Percentiles rank a stretch among this genome's conserved stretches.
phyloP scores from a whole-genome alignment of 2,329 filamentous ascomycete genomes.

The Ophioceras dolichostomum region DNA sequence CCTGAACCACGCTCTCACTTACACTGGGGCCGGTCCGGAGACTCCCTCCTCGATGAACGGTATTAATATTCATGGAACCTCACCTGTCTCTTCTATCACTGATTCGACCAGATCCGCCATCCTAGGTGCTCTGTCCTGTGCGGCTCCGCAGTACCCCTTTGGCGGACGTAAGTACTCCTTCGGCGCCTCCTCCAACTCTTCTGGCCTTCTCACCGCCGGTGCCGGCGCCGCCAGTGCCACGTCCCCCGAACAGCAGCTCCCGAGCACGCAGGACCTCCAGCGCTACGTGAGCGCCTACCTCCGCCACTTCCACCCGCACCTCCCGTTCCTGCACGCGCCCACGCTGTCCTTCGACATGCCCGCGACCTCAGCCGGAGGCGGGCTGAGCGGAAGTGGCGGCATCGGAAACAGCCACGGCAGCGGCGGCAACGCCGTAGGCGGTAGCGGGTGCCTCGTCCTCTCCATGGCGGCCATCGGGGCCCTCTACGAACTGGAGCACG shows the following conservation, averaged over 20 bases:
- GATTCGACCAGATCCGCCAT: conserved; percentile 51
- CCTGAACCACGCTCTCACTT: conserved; percentile 54
- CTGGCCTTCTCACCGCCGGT: no score
- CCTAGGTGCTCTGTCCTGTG: conserved; percentile 39
- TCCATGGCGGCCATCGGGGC: conserved; percentile 68
- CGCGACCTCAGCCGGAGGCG: conserved; percentile 46
- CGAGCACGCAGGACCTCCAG: conserved; percentile 75
- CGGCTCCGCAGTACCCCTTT: conserved; percentile 37
- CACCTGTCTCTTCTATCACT: conserved; percentile 51
- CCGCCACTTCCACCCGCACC: conserved; percentile 82
- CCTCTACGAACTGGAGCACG: conserved; percentile 75
- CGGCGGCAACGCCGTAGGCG: conserved; percentile 35
- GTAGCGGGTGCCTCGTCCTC: conserved; percentile 74
- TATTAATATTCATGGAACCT: conserved; percentile 40
- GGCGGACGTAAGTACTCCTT: conserved; percentile 53
- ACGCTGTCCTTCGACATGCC: conserved; percentile 79
- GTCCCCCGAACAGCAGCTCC: conserved; percentile 42
- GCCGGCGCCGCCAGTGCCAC: neutral
- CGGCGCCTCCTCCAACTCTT: conserved; percentile 21
- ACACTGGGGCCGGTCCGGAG: conserved; percentile 54
- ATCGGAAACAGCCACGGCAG: conserved; percentile 33
- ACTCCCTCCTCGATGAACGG: conserved; percentile 61
- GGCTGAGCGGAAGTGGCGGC: conserved; percentile 49
- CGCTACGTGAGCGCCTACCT: conserved; percentile 86
- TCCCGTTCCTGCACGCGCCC: conserved; percentile 88